Conservation (phyloP, 768 basidiomycete species). For the Porpolomopsis calyptriformis region DNA sequence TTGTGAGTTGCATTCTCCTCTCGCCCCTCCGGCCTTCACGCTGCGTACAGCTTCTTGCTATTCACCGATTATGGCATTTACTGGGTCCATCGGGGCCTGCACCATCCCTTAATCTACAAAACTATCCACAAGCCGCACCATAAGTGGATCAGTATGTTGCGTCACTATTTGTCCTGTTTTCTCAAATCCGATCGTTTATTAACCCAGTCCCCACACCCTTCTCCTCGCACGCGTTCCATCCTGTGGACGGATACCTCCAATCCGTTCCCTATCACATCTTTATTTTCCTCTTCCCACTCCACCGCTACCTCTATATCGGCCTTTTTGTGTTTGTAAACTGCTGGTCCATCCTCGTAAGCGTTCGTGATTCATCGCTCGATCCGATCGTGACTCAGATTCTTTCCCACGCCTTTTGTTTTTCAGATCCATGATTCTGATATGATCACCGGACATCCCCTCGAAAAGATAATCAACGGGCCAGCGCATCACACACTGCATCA, state of each 20-base stretch:
- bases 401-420: slow-evolving; percentile 1
- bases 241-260: slow-evolving; percentile 88
- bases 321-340: slow-evolving; percentile 89
- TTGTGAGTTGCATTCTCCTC: slow-evolving; percentile 37
- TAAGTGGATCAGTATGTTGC: slow-evolving; percentile 85
- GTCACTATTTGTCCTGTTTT: slow-evolving; percentile 2
- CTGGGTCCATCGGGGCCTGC: slow-evolving; percentile 90
- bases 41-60: slow-evolving; percentile 48
- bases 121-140: slow-evolving; percentile 94
- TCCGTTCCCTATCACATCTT: slow-evolving; percentile 93
- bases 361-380: slow-evolving; percentile 27
- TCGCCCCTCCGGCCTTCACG: neutral
- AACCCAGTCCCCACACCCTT: slow-evolving; percentile 87
- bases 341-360: slow-evolving; percentile 90
- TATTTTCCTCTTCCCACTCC: slow-evolving; percentile 82
- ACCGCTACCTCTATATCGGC: slow-evolving; percentile 71
- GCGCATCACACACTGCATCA: slow-evolving; percentile 97
- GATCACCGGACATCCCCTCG: slow-evolving; percentile 84
- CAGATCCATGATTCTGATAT: slow-evolving; percentile 99
- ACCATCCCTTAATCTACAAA: slow-evolving; percentile 82
- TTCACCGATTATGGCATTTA: slow-evolving; percentile 94
- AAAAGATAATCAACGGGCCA: slow-evolving; percentile 92
- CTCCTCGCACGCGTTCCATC: slow-evolving; percentile 96
- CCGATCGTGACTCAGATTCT: slow-evolving; percentile 1
- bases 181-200: slow-evolving; percentile 6